Base-by-base conservation (phyloP, 2,329 filamentous ascomycete genomes). In the Colletotrichum viniferum region DNA sequence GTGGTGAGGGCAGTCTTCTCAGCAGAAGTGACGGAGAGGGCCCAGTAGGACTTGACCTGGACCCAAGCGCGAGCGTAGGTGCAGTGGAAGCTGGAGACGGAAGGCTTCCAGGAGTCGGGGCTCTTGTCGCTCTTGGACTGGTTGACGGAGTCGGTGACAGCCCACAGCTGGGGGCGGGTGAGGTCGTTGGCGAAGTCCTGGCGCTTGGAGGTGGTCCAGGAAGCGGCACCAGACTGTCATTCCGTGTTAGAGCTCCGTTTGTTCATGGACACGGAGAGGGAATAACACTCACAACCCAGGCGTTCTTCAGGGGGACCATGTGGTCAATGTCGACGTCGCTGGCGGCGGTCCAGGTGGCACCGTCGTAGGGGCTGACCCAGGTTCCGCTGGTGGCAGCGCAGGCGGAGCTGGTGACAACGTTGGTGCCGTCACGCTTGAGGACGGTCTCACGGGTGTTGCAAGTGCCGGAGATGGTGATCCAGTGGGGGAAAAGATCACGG, bases 321-420 rank as follows among this genome's bases (percentile, higher is more conserved):
- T 97, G 95, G 82, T 97, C 95, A 75, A 97, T 96, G 79, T 96
- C 94, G 2, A 97, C 83, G 79, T 96, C 93, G 21, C 88, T 90
- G 2, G 94, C 90, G 1, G 87, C 86, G 0, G 91, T 93, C 93
- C 93, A 95, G 2, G 88, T 91, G 1, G 86, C 92, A 18, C 94
- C 94, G 80, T 96, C 95, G 81, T 94, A 97, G 0, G 94, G 93
- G 43, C 90, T 93, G 55, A 82, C 84, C 95, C 95, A 97, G 0
- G 86, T 87, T 6, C 95, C 95, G 4, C 90, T 91, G 0, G 88
- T 92, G 0, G 93, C 84, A 2, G 88, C 84, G 83, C 95, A 97
- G 38, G 89, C 87, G 14, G 84, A 86, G 82, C 89, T 87, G 43
- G 89, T 87, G 7, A 88, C 85, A 13, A 96, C 92, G 78, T 87